These are phyloP conservation scores for Aspergillus ruber DNA, from an alignment of 2,329 filamentous ascomycete genomes.

Conservation along the genomic window DNA sequence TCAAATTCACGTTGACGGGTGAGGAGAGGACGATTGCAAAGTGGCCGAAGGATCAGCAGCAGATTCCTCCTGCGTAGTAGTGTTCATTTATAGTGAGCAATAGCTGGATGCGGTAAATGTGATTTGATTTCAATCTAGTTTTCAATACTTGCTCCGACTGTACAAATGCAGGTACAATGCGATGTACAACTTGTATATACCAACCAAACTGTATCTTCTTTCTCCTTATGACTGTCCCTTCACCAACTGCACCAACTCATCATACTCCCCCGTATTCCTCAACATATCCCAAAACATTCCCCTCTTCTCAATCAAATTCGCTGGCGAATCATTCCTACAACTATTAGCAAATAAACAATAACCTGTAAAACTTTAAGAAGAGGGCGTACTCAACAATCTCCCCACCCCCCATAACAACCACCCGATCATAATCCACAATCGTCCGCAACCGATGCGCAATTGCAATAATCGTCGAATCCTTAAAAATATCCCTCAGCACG, in stretches of 20 bases:
- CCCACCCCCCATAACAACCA: constrained; percentile 53
- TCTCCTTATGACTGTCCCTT: neutral
- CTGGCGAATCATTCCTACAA: constrained; percentile 17
- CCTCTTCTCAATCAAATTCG: constrained; percentile 11
- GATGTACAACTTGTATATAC: neutral
- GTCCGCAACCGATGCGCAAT: constrained; percentile 62
- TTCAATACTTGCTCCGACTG: no score
- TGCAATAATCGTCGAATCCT: constrained; percentile 55
- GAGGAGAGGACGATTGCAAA: constrained; percentile 23
- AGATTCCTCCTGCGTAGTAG: constrained; percentile 12
- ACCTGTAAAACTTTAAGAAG: neutral
- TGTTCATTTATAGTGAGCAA: no score
- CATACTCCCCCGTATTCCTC: constrained; percentile 20
- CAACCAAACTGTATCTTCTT: neutral
- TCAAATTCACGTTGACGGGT: constrained; percentile 29
- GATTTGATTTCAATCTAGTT: no score
- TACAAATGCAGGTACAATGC: neutral
- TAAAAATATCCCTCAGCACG: constrained; percentile 48
- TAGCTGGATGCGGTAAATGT: no score
- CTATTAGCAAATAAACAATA: neutral
- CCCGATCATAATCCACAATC: constrained; percentile 55
- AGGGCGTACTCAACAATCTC: constrained; percentile 45
- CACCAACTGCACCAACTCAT: constrained; percentile 17
- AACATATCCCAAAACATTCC: constrained; percentile 22
- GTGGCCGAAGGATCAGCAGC: constrained; percentile 27